Conservation (phyloP, 164 flowering plant genomes). For the Piper longum region DNA sequence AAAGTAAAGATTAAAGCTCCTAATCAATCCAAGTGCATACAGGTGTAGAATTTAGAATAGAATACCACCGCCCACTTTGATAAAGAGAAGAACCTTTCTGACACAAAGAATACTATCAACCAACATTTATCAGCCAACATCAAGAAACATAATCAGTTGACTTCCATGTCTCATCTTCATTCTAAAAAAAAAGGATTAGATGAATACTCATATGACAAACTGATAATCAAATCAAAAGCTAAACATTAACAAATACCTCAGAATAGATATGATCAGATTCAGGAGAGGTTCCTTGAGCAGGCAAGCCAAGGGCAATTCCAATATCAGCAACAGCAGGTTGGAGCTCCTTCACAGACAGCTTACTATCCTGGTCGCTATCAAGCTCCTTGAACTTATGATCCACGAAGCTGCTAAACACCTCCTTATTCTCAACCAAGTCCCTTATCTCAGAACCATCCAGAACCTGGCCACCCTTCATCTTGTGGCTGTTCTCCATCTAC, state of each 20-base stretch:
- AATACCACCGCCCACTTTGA: no score
- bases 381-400: slow-evolving; percentile 67
- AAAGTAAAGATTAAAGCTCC: no score
- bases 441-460: slow-evolving; percentile 82
- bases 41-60: no score
- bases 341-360: slow-evolving; percentile 63
- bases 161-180: no score
- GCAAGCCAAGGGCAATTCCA: slow-evolving; percentile 78
- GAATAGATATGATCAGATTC: slow-evolving; percentile 69
- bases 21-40: no score
- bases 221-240: no score
- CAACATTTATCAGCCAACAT: no score
- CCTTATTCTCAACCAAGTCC: slow-evolving; percentile 73
- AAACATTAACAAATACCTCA: slow-evolving; percentile 28
- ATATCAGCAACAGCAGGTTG: slow-evolving; percentile 77
- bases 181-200: no score
- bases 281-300: slow-evolving; percentile 61
- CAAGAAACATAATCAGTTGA: no score
- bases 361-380: slow-evolving; percentile 56
- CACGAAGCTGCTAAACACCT: slow-evolving; percentile 55
- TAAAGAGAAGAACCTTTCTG: no score
- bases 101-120: no score
- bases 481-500: background rate
- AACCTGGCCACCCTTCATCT: slow-evolving; percentile 31
- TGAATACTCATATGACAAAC: no score